Evolutionary conservation across 2,329 filamentous ascomycete genomes (phyloP), one percentile per base, ranked within the genome.

Genomic region (Tolypocladium tundrense): DNA sequence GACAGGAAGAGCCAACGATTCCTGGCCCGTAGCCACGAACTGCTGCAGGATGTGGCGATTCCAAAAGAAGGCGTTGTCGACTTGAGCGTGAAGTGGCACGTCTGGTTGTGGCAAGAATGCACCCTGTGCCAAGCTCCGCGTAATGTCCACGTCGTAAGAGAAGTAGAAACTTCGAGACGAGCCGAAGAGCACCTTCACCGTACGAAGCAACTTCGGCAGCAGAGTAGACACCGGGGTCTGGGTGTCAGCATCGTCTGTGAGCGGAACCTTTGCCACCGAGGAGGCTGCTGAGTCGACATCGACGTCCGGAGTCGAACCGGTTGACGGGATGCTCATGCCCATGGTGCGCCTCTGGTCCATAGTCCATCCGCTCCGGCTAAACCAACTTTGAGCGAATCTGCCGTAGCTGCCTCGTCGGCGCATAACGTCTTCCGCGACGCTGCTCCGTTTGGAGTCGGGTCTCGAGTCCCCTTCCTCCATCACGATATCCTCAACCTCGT

Each of bases 131-230:
- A 85, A 66, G 61, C 82, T 85, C 58, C 87, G 83, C 0, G 94
- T 97, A 55, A 99, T 83, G 69, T 99, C 92, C 69, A 93, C 82
- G 63, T 99, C 94, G 70, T 99, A 97, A 0, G 92, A 92, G 71
- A 93, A 99, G 76, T 88, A 97, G 72, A 97, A 97, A 70, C 90
- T 97, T 61, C 82, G 82, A 0, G 88, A 91, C 4, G 86, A 82
- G 1, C 88, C 86, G 68, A 97, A 93, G 60, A 96, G 83, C 57
- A 97, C 83, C 67, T 90, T 90, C 1, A 91, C 87, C 39, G 90
- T 95, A 45, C 88, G 83, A 48, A 99, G 72, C 43, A 97, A 78
- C 67, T 96, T 96, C 1, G 93, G 93, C 13, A 96, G 77, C 39
- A 97, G 73, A 5, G 80, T 65, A 8, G 75, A 72, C 19, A 72